These are phyloP conservation scores for Brachypodium distachyon DNA, from an alignment of 202 grass and related monocot species.

Conservation along the genomic window DNA sequence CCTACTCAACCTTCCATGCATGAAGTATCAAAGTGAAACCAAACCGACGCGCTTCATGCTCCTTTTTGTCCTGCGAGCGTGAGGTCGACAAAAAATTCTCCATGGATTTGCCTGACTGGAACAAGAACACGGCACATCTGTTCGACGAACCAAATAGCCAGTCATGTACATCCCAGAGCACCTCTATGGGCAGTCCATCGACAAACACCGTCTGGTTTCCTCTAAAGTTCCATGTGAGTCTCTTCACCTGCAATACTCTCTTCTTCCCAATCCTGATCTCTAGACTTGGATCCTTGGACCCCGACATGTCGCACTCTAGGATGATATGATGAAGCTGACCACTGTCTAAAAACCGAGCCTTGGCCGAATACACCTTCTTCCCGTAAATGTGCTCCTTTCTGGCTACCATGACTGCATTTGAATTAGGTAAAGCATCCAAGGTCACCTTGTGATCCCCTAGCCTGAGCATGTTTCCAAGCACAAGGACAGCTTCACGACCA, in stretches of 20 bases:
- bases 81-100: constrained; percentile 25
- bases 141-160: constrained; percentile 39
- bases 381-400: constrained; percentile 45
- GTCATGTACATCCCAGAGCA: constrained; percentile 50
- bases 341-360: constrained; percentile 36
- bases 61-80: constrained; percentile 23
- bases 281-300: constrained; percentile 35
- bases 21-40: constrained; percentile 50
- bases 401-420: constrained; percentile 33
- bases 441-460: not conserved
- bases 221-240: constrained; percentile 57
- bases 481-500: constrained; percentile 36
- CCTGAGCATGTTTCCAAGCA: constrained; percentile 25
- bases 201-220: constrained; percentile 48
- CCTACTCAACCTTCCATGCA: constrained; percentile 51
- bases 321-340: constrained; percentile 34
- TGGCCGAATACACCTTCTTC: constrained; percentile 40
- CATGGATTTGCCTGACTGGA: constrained; percentile 39
- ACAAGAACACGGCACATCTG: constrained; percentile 42
- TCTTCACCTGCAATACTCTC: constrained; percentile 45
- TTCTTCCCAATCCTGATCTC: constrained; percentile 58
- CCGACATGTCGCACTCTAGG: constrained; percentile 34
- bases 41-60: constrained; percentile 4
- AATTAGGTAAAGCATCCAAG: not conserved
- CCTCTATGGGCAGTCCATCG: constrained; percentile 45